Base-by-base conservation (phyloP, 768 basidiomycete genomes). In the Podaxis carcinomalis region DNA sequence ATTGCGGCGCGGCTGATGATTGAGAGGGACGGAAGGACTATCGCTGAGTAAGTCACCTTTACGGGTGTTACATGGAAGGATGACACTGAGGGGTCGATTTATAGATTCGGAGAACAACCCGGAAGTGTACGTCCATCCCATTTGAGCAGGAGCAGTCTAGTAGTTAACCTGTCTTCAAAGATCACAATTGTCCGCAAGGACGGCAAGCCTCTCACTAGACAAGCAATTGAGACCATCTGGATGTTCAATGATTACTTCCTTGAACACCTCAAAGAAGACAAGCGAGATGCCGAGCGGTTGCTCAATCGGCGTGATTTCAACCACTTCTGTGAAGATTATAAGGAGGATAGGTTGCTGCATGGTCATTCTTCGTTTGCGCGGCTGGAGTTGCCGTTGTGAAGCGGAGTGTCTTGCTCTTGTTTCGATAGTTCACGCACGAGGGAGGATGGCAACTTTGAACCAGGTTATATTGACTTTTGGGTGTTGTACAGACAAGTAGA, bases 161-260 rank as follows among this genome's bases (percentile, higher is more conserved):
- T 9, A 19, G 39, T 40, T 56, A 27, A 56, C 40, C 6, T 44
- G 19, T 10, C 14, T 25, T 39, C 36, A 14, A 3, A 56, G 54
- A 28, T 56, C 54, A 56, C 54, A 16, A 56, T 56, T 21, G 54
- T 56, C 9, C 37, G 54, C 21, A 56, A 44, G 37, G 54, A 56
- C 40, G 54, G 54, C 4, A 40, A 56, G 23, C 54, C 54, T n/a
- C 54, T 56, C 39, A 56, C 54, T 11, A 56, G 54, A 36, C 54
- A 39, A 40, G 54, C 54, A 13, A 56, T 56, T n/a, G 54, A 56
- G 27, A 40, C 54, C 10, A 56, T 56, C 16, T 56, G 54, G 54
- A 56, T 56, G 54, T 56, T 56, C 40, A 40, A 56, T 16, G 40
- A 56, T 16, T 56, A 56, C 40, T 56, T 56, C 40, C 54, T 56